Evolutionary conservation across 2,329 filamentous ascomycete genomes (phyloP).

Genomic region (Fusarium odoratissimum): DNA sequence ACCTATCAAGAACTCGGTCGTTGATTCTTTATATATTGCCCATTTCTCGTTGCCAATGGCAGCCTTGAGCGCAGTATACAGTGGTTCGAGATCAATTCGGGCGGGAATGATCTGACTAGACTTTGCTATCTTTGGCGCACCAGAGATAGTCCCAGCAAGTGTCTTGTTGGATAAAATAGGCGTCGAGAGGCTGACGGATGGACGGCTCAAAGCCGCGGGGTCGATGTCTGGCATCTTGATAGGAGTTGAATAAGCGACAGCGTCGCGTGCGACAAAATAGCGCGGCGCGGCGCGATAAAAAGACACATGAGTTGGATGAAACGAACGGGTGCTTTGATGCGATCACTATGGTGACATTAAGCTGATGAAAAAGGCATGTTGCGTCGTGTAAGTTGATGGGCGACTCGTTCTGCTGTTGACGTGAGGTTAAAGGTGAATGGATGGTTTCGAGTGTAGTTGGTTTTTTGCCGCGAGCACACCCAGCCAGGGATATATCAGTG

Average conservation of each 20-base stretch:
- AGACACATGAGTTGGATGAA: conserved; percentile 58
- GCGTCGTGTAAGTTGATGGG: conserved; percentile 55
- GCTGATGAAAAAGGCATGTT: conserved; percentile 59
- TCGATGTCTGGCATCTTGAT: conserved; percentile 75
- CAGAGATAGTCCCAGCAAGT: conserved; percentile 64
- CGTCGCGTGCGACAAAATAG: conserved; percentile 61
- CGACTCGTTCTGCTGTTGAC: conserved; percentile 44
- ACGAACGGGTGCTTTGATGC: conserved; percentile 52
- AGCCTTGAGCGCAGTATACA: conserved; percentile 71
- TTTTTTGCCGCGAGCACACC: conserved; percentile 50
- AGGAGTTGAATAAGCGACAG: conserved; percentile 46
- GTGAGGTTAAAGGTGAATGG: conserved; percentile 43
- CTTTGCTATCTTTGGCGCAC: conserved; percentile 65
- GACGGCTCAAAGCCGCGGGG: conserved; percentile 74
- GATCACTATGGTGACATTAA: conserved; percentile 55
- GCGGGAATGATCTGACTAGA: conserved; percentile 72
- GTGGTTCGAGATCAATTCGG: conserved; percentile 74
- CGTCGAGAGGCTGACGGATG: conserved; percentile 67
- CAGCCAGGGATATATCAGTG: conserved; percentile 33
- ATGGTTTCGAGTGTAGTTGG: conserved; percentile 50
- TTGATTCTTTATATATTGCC: conserved; percentile 72
- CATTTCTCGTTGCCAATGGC: conserved; percentile 71
- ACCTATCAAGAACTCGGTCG: conserved; percentile 73
- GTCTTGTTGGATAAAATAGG: conserved; percentile 69
- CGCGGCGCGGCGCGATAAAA: conserved; percentile 58